Percentiles rank a stretch among this genome's conserved stretches.
These are phyloP conservation scores for Cutaneotrichosporon cutaneum DNA, from an alignment of 1,284 basidiomycete genomes.

Conservation along the genomic window DNA sequence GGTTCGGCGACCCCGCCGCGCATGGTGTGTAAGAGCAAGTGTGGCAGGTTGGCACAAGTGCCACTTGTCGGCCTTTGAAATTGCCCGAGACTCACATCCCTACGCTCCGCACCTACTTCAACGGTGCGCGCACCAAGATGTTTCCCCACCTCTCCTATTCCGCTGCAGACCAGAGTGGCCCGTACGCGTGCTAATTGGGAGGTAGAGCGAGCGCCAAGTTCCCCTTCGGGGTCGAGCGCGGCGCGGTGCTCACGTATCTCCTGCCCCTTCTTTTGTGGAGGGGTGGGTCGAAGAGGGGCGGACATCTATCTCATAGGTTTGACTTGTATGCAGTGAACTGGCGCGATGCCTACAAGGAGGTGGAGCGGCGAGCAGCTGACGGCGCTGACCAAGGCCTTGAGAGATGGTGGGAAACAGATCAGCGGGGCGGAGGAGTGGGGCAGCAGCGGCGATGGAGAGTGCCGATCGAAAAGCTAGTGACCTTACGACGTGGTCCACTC, in stretches of 20 bases:
- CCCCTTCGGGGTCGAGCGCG: constrained; percentile 18
- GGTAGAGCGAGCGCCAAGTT: constrained; percentile 17
- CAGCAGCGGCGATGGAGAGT: not conserved
- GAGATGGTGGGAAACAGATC: too few relatives aligned
- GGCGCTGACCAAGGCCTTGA: not conserved
- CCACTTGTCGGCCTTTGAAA: constrained; percentile 7
- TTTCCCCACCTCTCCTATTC: constrained; percentile 19
- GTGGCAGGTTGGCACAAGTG: too few relatives aligned
- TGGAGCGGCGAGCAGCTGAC: not conserved
- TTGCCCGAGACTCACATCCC: not conserved
- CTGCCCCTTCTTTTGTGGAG: constrained; percentile 46
- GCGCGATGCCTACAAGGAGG: not conserved
- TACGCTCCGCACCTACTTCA: not conserved
- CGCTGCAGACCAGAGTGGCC: constrained; percentile 13
- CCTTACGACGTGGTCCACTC: not conserved
- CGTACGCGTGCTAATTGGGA: constrained; percentile 18
- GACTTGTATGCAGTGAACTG: not conserved
- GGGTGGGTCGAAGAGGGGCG: constrained; percentile 52
- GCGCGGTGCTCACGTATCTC: constrained; percentile 50
- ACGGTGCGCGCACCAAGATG: not conserved
- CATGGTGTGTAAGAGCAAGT: too few relatives aligned
- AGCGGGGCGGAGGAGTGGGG: not conserved
- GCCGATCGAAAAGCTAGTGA: not conserved
- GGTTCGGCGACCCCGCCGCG: too few relatives aligned
- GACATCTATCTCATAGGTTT: constrained; percentile 23